Conservation (phyloP, 2,329 filamentous ascomycete species). For the Pseudogymnoascus sp. region DNA sequence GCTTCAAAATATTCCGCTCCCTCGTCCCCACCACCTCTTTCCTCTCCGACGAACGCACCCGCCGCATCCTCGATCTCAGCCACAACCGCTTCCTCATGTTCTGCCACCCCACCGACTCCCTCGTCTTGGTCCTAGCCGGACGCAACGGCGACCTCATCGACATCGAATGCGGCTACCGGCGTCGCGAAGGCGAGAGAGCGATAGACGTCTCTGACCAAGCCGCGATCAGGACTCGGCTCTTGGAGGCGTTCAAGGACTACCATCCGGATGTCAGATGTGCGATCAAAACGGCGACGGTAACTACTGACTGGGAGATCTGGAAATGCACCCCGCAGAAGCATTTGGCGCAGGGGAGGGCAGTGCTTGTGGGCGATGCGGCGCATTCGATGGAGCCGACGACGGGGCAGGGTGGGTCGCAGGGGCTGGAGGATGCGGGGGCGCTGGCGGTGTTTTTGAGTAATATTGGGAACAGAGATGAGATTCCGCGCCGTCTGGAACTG, state of each 20-base stretch:
- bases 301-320: constrained; percentile 1
- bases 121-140: not conserved
- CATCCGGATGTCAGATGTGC: constrained; percentile 15
- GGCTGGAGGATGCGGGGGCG: constrained; percentile 31
- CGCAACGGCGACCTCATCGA: not conserved
- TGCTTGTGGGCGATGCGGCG: constrained; percentile 33
- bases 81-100: not conserved
- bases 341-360: constrained; percentile 22
- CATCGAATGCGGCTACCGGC: not conserved
- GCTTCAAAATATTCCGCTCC: not conserved
- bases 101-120: not conserved
- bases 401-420: constrained; percentile 30
- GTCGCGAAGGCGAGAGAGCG: not conserved
- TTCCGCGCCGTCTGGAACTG: constrained; percentile 21
- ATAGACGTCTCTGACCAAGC: not conserved
- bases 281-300: not conserved
- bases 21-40: not conserved
- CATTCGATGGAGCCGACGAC: constrained; percentile 31
- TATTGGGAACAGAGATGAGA: not conserved
- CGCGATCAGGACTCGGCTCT: constrained; percentile 15
- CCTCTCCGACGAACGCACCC: not conserved
- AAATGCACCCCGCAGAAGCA: not conserved
- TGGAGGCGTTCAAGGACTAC: constrained; percentile 21
- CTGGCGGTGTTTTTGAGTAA: constrained; percentile 20
- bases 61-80: not conserved